Evolutionary conservation across 2,329 filamentous ascomycete genomes (phyloP), one percentile per base, ranked within the genome.

Genomic region (Alternaria incomplexa): DNA sequence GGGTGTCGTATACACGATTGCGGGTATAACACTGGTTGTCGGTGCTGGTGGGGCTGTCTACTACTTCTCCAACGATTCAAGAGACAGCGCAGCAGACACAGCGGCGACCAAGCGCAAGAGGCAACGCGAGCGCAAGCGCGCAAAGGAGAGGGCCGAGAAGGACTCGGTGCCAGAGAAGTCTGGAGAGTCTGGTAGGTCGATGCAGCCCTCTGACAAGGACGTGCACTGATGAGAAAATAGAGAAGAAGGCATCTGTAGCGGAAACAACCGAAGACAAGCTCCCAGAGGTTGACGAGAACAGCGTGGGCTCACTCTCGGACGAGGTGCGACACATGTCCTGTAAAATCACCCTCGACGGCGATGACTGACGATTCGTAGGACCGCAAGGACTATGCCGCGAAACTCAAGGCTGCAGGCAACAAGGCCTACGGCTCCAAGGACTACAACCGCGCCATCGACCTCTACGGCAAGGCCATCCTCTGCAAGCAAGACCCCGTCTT

Each of bases 401-500:
- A 97, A 84, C 85, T 99, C 71, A 99, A 99, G 86, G 93, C 92
- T 65, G 92, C 92, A 26, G 96, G 96, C 64, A 99, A 99, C 86
- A 96, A 96, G 83, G 93, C 96, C 8, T 99, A 97, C 77, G 93
- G 93, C 64, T 89, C 90, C 71, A 98, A 97, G 84, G 92, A 97
- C 76, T 97, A 97, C 83, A 91, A 93, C 82, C 90, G 89, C 74
- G 96, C 96, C 71, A 99, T 99, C 78, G 91, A 94, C 5, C 89
- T 99, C 36, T 99, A 99, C 83, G 92, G 92, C 70, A 93, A 97
- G 84, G 96, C 96, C 54, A 97, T 99, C 74, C 85, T 98, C 55
- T 98, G 96, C 90, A 97, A 96, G 84, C 91, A 94, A 61, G 96
- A 99, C 77, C 93, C 96, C 30, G 94, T 99, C 80, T 99, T 96